These are phyloP conservation scores for Pseudognaphalium luteoalbum DNA, from an alignment of 129 eudicot genomes.

Conservation along the genomic window DNA sequence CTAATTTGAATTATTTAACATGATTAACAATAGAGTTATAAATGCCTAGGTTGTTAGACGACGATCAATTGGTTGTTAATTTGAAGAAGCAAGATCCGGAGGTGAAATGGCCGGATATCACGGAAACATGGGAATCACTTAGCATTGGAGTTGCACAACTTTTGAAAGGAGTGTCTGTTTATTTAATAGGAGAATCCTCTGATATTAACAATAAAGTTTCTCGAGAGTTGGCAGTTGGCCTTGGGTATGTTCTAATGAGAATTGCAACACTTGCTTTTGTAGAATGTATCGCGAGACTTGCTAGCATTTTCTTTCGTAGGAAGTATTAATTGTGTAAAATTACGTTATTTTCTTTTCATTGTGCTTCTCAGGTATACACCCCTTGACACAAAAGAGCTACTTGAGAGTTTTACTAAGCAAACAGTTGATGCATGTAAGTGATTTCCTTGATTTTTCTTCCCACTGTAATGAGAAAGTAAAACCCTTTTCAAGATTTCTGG, in stretches of 20 bases:
- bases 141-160: slow-evolving; percentile 71
- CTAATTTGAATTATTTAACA: background rate
- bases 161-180: slow-evolving; percentile 77
- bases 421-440: slow-evolving; percentile 85
- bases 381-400: slow-evolving; percentile 71
- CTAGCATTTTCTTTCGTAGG: background rate
- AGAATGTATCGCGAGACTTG: background rate
- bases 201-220: slow-evolving; percentile 87
- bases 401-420: slow-evolving; percentile 69
- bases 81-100: slow-evolving; percentile 89
- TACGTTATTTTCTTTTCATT: slow-evolving; percentile 4
- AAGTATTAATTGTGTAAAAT: background rate
- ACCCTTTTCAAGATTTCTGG: background rate
- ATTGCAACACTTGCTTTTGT: background rate
- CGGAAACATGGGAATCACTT: slow-evolving; percentile 95
- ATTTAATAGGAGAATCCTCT: slow-evolving; percentile 87
- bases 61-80: slow-evolving; percentile 71
- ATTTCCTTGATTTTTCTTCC: background rate
- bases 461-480: background rate
- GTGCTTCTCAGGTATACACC: slow-evolving; percentile 74
- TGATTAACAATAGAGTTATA: background rate
- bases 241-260: slow-evolving; percentile 55
- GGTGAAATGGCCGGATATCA: slow-evolving; percentile 91
- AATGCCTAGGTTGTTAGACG: slow-evolving; percentile 76
- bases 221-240: slow-evolving; percentile 86